phyloP scores from a whole-genome alignment of 2,329 filamentous ascomycete species.

The Penicillium sp. region DNA sequence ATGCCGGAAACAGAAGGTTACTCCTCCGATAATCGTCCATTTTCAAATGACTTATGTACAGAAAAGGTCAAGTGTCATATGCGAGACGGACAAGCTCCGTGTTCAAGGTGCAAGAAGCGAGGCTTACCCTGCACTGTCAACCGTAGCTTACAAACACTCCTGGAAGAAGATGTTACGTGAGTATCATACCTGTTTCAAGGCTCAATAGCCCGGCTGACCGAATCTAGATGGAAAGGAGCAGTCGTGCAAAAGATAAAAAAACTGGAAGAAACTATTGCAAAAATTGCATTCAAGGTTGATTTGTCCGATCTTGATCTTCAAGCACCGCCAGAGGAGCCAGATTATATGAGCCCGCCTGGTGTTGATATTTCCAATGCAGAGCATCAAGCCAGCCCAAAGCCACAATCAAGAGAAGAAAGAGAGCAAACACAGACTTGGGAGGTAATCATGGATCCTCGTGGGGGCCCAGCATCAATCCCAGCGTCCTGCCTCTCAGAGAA shows the following conservation, averaged over 20 bases:
- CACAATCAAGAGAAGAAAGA: conserved; percentile 18
- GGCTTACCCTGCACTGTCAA: conserved; percentile 51
- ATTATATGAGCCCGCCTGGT: conserved; percentile 9
- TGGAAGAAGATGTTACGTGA: conserved; percentile 48
- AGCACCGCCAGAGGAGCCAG: conserved; percentile 5
- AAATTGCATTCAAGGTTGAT: conserved; percentile 31
- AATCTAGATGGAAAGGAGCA: conserved; percentile 47
- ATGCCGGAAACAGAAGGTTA: conserved; percentile 39
- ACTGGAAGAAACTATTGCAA: conserved; percentile 45
- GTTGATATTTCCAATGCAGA: conserved; percentile 9
- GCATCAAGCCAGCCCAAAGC: conserved; percentile 12
- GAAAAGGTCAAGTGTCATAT: conserved; percentile 52
- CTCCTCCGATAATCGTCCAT: neutral
- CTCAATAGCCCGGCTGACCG: neutral
- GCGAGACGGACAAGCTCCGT: conserved; percentile 46
- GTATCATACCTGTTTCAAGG: conserved; percentile 7
- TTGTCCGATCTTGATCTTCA: conserved; percentile 27
- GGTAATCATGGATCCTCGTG: conserved; percentile 47
- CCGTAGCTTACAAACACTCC: conserved; percentile 50
- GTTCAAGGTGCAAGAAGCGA: conserved; percentile 49
- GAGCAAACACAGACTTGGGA: conserved; percentile 41
- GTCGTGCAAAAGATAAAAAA: conserved; percentile 46
- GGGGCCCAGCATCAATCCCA: conserved; percentile 42
- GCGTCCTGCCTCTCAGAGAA: conserved; percentile 33
- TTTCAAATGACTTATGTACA: conserved; percentile 1